A percentile compares a stretch with the other conserved stretches of the same genome.
Conservation (phyloP, 495 filamentous ascomycete species). For the Lindgomyces ingoldianus region DNA sequence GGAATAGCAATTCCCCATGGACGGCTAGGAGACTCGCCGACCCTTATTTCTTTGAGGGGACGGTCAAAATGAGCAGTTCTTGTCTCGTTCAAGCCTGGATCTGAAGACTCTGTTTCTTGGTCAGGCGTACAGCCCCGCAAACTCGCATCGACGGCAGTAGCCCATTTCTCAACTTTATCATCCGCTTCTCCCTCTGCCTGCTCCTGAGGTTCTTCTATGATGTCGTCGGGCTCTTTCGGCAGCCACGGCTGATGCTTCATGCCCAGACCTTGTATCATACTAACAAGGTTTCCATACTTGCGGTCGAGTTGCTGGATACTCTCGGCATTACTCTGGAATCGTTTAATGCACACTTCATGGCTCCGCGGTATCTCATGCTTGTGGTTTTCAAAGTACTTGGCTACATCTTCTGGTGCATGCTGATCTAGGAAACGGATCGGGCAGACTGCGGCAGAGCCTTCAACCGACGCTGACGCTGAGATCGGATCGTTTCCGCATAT, state of each 20-base stretch:
- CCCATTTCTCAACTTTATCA: constrained; percentile 77
- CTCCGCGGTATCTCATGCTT: constrained; percentile 90
- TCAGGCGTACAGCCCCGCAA: constrained; percentile 43
- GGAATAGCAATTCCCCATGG: constrained; percentile 90
- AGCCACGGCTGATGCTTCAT: constrained; percentile 80
- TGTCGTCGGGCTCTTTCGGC: constrained; percentile 57
- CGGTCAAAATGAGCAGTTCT: constrained; percentile 72
- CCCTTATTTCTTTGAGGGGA: constrained; percentile 74
- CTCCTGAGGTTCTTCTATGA: constrained; percentile 50
- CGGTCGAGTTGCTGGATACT: constrained; percentile 82
- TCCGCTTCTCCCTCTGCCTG: constrained; percentile 50
- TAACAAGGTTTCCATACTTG: constrained; percentile 86
- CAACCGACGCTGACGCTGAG: constrained; percentile 54
- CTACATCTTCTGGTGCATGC: constrained; percentile 87
- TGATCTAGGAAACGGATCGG: constrained; percentile 88
- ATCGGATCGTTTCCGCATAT: constrained; percentile 54
- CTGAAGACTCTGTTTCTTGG: constrained; percentile 29
- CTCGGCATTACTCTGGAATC: constrained; percentile 79
- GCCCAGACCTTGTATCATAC: constrained; percentile 85
- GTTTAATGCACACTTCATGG: constrained; percentile 84
- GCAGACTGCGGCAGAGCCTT: constrained; percentile 52
- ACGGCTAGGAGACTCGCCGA: constrained; percentile 85
- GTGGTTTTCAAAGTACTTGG: constrained; percentile 83
- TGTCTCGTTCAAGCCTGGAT: constrained; percentile 45
- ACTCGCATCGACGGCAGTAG: constrained; percentile 61